Percentiles rank a stretch among this genome's conserved stretches.
Evolutionary conservation across 164 flowering plant species (phyloP).

Genomic region (Paratinospora sagittata): DNA sequence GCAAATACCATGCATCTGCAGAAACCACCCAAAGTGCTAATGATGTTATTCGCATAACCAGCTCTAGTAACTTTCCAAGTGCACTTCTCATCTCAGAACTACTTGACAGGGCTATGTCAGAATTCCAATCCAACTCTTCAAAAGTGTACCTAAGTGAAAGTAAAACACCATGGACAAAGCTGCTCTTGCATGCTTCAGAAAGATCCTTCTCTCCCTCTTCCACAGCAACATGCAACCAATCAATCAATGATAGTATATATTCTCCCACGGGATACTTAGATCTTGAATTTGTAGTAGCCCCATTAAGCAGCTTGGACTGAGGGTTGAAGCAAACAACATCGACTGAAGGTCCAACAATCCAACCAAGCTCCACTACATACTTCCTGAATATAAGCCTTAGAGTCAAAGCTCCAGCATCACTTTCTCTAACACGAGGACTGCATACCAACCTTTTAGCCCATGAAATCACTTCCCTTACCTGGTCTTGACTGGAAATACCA

Average conservation of each 20-base stretch:
- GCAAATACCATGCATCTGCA: slow-evolving; percentile 92
- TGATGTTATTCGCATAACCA: slow-evolving; percentile 75
- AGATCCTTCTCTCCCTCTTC: slow-evolving; percentile 86
- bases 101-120: slow-evolving; percentile 45
- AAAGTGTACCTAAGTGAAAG: slow-evolving; percentile 88
- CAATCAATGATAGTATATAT: slow-evolving; percentile 64
- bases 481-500: slow-evolving; percentile 54
- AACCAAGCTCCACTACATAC: slow-evolving; percentile 84
- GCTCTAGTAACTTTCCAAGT: slow-evolving; percentile 59
- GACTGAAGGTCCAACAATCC: slow-evolving; percentile 55
- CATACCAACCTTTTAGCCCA: slow-evolving; percentile 85
- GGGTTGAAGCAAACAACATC: slow-evolving; percentile 32
- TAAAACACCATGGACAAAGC: slow-evolving; percentile 95
- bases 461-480: slow-evolving; percentile 45
- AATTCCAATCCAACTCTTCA: slow-evolving; percentile 94
- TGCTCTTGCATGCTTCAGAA: slow-evolving; percentile 77
- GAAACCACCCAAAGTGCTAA: slow-evolving; percentile 97
- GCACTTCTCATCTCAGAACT: slow-evolving; percentile 56
- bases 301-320: slow-evolving; percentile 26
- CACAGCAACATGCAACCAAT: slow-evolving; percentile 70
- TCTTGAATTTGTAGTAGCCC: slow-evolving; percentile 16
- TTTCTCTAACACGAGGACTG: slow-evolving; percentile 98
- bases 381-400: slow-evolving; percentile 79
- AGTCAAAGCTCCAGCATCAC: slow-evolving; percentile 96
- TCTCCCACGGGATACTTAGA: slow-evolving; percentile 43